Conservation (phyloP, 2,329 filamentous ascomycete species). For the Penicillium sp. region DNA sequence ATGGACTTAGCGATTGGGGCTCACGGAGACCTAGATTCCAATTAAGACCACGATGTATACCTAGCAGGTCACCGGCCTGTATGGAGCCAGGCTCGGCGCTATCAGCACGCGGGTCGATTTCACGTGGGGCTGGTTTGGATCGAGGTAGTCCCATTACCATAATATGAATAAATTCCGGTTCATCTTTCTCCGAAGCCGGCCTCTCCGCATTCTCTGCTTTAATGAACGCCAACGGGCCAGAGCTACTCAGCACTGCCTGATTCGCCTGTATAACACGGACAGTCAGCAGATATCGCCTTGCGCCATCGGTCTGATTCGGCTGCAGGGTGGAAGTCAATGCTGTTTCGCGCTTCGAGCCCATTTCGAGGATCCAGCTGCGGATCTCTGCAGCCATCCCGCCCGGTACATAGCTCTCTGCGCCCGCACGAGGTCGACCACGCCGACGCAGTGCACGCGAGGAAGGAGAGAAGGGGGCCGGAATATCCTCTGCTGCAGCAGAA, state of each 20-base stretch:
- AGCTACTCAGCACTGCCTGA: conserved; percentile 26
- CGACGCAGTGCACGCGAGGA: conserved; percentile 36
- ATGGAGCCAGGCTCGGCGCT: conserved; percentile 5
- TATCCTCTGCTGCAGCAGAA: conserved; percentile 23
- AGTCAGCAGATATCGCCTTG: conserved; percentile 22
- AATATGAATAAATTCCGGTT: conserved; percentile 19
- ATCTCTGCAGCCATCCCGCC: conserved; percentile 47
- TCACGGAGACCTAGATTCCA: conserved; percentile 42
- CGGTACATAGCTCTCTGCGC: conserved; percentile 33
- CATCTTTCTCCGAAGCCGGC: background rate
- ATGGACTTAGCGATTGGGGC: background rate
- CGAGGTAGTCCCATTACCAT: conserved; percentile 35
- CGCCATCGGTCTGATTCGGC: background rate
- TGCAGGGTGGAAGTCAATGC: background rate
- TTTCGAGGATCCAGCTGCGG: conserved; percentile 48
- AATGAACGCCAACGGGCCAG: conserved; percentile 33
- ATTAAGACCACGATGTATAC: conserved; percentile 36
- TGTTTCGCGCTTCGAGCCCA: conserved; percentile 36
- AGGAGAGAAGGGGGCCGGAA: conserved; percentile 42
- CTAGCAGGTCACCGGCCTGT: conserved; percentile 29
- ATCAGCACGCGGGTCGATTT: background rate
- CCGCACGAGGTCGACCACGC: conserved; percentile 31
- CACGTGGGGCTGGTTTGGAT: conserved; percentile 5
- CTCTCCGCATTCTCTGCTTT: conserved; percentile 5
- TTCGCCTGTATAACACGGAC: conserved; percentile 21